Base-by-base conservation (phyloP, 1,139 yeast genomes). In the Saccharomyces hybrid region DNA sequence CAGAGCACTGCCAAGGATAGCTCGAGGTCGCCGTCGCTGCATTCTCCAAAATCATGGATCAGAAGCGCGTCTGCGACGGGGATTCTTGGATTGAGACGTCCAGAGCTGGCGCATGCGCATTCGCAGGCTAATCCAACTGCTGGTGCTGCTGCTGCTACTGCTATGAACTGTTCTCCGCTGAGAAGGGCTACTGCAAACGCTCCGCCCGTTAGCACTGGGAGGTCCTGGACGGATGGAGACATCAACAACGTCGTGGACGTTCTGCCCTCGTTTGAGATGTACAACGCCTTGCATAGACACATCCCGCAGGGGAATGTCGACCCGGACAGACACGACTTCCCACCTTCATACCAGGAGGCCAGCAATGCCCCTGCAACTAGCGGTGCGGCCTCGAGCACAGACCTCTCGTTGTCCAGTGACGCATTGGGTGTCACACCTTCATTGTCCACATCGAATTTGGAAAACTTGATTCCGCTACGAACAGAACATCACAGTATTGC, bases 241-340 rank as follows among this genome's bases (percentile, higher is more conserved):
- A 46, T 27, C 5, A 27, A 26, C 48, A 47, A 47, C 14, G 32
- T 47, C 11, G 59, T 64, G 24, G 69, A 65, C 47, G 64, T 65
- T 21, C 48, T 65, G 24, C 69, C 69, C 3, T 65, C 69, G 2
- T 65, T 65, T 47, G 67, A 65, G 52, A 61, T 65, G 58, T 65
- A 64, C 55, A 64, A 65, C 50, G 56, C 68, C n/a, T 51, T 65
- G 53, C 68, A 64, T 38, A 59, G 66, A 31, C 64, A 64, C 49
- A 64, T 65, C 47, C 69, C 69, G 1, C 59, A 60, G 34, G 69
- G 67, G 3, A 65, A 63, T 41, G 57, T 61, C 12, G 60, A 64
- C 52, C 61, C 64, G 1, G 66, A 63, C 51, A 58, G 57, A 32
- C 64, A 60, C 31, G 65, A 63, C 49, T 59, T 60, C 51, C 66